Conservation (phyloP, 2,329 filamentous ascomycete species). For the Aspergillus calidoustus region DNA sequence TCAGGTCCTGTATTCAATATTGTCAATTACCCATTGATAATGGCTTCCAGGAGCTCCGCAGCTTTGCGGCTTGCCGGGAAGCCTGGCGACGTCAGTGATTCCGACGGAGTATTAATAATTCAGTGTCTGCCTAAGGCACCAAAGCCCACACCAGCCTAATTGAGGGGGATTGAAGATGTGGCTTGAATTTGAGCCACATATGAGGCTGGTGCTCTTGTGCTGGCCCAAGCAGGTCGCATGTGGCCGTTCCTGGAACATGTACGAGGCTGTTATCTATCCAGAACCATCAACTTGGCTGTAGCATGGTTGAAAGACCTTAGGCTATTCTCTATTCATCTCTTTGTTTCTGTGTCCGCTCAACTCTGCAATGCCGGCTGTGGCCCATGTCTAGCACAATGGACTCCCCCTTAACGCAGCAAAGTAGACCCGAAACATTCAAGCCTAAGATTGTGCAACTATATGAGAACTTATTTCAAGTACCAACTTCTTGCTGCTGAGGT, state of each 20-base stretch:
- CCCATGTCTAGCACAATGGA: conserved; percentile 64
- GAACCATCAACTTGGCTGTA: conserved; percentile 5
- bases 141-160: conserved; percentile 1
- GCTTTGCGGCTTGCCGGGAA: not conserved
- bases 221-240: conserved; percentile 15
- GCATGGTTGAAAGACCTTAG: not conserved
- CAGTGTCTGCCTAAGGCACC: conserved; percentile 10
- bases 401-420: conserved; percentile 92
- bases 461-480: conserved; percentile 73
- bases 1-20: not conserved
- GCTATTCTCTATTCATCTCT: conserved; percentile 1
- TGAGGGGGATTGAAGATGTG: conserved; percentile 8
- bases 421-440: conserved; percentile 85
- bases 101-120: not conserved
- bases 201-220: conserved; percentile 14
- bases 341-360: conserved; percentile 1
- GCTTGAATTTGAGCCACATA: conserved; percentile 12
- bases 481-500: conserved; percentile 16
- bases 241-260: conserved; percentile 18
- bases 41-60: not conserved
- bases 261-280: conserved; percentile 18
- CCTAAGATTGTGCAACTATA: conserved; percentile 94
- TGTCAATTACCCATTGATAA: not conserved
- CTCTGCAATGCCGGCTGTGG: conserved; percentile 26
- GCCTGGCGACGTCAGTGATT: not conserved